Conservation (phyloP, 805 yeast species). For the Teunomyces funiuensis region DNA sequence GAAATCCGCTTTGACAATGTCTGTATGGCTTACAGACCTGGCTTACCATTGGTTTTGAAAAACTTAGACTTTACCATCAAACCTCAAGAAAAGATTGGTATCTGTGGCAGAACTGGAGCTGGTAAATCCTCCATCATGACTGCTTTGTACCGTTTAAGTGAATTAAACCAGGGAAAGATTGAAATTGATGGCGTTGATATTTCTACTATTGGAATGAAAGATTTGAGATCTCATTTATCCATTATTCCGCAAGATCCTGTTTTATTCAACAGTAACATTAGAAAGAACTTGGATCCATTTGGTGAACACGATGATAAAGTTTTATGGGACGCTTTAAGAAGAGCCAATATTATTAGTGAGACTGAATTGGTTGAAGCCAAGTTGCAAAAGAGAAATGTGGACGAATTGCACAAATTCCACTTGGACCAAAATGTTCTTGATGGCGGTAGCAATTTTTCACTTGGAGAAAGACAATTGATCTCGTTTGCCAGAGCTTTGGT, state of each 20-base stretch:
- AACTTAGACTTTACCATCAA: slow-evolving; percentile 46
- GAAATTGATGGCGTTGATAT: slow-evolving; percentile 71
- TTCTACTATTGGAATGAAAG: slow-evolving; percentile 60
- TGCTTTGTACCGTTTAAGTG: slow-evolving; percentile 67
- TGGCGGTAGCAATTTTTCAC: slow-evolving; percentile 36
- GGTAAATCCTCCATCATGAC: slow-evolving; percentile 76
- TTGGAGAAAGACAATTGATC: slow-evolving; percentile 39
- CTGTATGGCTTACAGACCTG: slow-evolving; percentile 57
- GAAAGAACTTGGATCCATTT: slow-evolving; percentile 81
- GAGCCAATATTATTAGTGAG: slow-evolving; percentile 58
- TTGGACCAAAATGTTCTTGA: slow-evolving; percentile 37
- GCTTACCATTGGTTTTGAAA: slow-evolving; percentile 64
- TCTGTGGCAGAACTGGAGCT: slow-evolving; percentile 71
- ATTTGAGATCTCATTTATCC: slow-evolving; percentile 66
- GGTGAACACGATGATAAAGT: slow-evolving; percentile 51
- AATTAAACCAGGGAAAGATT: slow-evolving; percentile 55
- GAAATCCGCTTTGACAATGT: slow-evolving; percentile 11
- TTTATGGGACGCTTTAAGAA: slow-evolving; percentile 68
- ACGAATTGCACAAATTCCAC: slow-evolving; percentile 33
- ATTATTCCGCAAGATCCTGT: slow-evolving; percentile 93
- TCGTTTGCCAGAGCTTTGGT: slow-evolving; percentile 40
- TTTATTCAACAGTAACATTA: slow-evolving; percentile 73
- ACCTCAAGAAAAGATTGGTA: slow-evolving; percentile 60
- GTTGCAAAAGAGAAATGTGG: slow-evolving; percentile 20
- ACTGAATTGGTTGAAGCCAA: slow-evolving; percentile 19